Percentiles rank a stretch among this genome's conserved stretches.
These are phyloP conservation scores for Ascobolus immersus DNA, from an alignment of 495 filamentous ascomycete genomes.

Conservation along the genomic window DNA sequence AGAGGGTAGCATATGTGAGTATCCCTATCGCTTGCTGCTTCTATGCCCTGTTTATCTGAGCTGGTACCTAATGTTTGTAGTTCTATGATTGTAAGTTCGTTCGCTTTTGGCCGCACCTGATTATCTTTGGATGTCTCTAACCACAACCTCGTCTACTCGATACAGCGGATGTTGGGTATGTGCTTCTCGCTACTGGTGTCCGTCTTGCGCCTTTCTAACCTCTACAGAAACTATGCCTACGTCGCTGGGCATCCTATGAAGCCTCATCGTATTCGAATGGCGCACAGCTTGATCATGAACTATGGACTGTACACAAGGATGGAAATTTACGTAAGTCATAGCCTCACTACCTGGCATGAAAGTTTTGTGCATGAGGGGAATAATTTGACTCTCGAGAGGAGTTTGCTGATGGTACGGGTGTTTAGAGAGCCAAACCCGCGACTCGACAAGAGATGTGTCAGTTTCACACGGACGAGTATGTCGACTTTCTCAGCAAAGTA, in stretches of 20 bases:
- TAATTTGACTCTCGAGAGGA: too few species aligned
- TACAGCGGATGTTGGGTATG: slow-evolving; percentile 16
- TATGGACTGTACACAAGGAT: slow-evolving; percentile 95
- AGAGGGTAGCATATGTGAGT: slow-evolving; percentile 16
- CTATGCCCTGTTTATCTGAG: slow-evolving; percentile 3
- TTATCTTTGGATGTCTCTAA: slow-evolving; percentile 1
- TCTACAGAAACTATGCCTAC: slow-evolving; percentile 44
- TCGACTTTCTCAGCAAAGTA: slow-evolving; percentile 67
- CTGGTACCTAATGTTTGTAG: slow-evolving; percentile 5
- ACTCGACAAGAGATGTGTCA: slow-evolving; percentile 96
- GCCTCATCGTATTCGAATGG: slow-evolving; percentile 88
- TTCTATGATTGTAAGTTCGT: slow-evolving; percentile 16
- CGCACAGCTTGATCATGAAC: slow-evolving; percentile 95
- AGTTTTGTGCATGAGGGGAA: too few species aligned
- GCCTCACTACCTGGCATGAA: too few species aligned
- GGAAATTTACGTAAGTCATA: slow-evolving; percentile 82
- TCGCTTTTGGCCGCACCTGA: neutral
- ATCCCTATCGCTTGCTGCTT: neutral
- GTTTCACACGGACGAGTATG: slow-evolving; percentile 98
- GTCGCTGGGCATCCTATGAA: slow-evolving; percentile 98
- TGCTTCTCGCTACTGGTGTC: neutral
- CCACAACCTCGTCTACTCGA: neutral
- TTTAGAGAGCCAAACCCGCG: slow-evolving; percentile 91
- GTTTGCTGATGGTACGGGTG: too few species aligned
- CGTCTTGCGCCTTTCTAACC: neutral